Base-by-base conservation (phyloP, 805 yeast genomes). In the Barnettozyma californica region DNA sequence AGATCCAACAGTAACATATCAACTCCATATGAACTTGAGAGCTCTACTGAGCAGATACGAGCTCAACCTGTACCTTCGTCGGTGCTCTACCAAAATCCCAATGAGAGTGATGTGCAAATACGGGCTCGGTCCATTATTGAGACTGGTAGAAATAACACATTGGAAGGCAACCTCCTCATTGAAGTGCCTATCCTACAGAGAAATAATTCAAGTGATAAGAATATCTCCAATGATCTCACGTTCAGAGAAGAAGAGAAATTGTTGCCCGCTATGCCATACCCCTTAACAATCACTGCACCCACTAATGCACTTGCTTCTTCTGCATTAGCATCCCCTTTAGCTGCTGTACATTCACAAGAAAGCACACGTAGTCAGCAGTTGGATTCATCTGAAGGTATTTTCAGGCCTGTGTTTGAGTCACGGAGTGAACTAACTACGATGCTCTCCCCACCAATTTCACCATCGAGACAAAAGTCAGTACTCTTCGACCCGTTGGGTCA, bases 361-460 rank as follows among this genome's bases (percentile, higher is more conserved):
- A 29, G 6, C 14, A 16, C 11, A 29, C 33, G 5, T 13, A 29
- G 7, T 2, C 33, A 35, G 8, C 21, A 8, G 11, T 21, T 35
- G 21, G 21, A 35, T 19, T 11, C 38, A 9, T 35, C 38, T 6
- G 10, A 16, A 21, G 25, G 21, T 9, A 9, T 25, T 1, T 20
- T 41, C 25, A 37, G 25, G 19, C 9, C 34, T n/a, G 16, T 41
- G 18, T 44, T 43, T 9, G 33, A 44, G 20, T 31, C 34, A 2
- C 31, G 36, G 16, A 42, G 42, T 33, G 45, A 47, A 39, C 20
- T 48, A 41, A 9, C 43, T 26, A 8, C 23, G 34, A 11, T 33
- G 40, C 27, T 49, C 18, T 51, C 56, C 18, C 58, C 54, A 8
- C 55, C 54, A 35, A 16, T 45, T 2, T 50, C 53, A 9, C 54